Base-by-base conservation (phyloP, 257 asterid species). In the Solanum piurae region DNA sequence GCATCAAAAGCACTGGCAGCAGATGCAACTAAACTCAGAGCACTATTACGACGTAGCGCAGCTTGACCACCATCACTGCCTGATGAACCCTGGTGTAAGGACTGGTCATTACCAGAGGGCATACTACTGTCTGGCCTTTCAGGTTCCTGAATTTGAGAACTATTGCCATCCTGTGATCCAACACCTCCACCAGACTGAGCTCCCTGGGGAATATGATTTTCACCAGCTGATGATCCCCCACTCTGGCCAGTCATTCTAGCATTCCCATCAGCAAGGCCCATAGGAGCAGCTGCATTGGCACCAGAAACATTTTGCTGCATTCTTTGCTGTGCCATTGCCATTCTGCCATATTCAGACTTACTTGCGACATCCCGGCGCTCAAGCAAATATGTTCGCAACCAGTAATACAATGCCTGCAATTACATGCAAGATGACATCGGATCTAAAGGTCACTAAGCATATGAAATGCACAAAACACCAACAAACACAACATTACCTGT, bases 1-100 rank as follows among this genome's bases (percentile, higher is more conserved):
- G 99, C 98, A 89, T 97, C 99, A 88, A 97, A 97, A 75, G 99
- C 99, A 94, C 97, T 96, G 42, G 98, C 96, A 89, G 99, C 98
- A 86, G 98, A 94, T 52, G 96, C 98, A 85, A 92, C 98, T 89
- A 94, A 88, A 89, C 96, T 95, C 95, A 95, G 91, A 90, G 98
- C 96, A 91, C 93, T 91, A 88, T 91, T 93, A 88, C 98, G 98
- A 90, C 99, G 94, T 87, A 93, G 80, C 38, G 93, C 93, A 94
- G 90, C 95, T 92, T 95, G 98, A 85, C 95, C 92, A 49, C 92
- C 96, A 88, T 95, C 98, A 86, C 85, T 91, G 83, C 91, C 91
- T 84, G 98, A 87, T 91, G 98, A 91, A 87, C 90, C 89, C 90
- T 91, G 96, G 83, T 94, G 94, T 84, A 93, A 72, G 66, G 98